Percentiles rank a stretch among this genome's conserved stretches.
These are phyloP conservation scores for Clarireedia sp. DNA, from an alignment of 2,329 filamentous ascomycete genomes.

Conservation along the genomic window DNA sequence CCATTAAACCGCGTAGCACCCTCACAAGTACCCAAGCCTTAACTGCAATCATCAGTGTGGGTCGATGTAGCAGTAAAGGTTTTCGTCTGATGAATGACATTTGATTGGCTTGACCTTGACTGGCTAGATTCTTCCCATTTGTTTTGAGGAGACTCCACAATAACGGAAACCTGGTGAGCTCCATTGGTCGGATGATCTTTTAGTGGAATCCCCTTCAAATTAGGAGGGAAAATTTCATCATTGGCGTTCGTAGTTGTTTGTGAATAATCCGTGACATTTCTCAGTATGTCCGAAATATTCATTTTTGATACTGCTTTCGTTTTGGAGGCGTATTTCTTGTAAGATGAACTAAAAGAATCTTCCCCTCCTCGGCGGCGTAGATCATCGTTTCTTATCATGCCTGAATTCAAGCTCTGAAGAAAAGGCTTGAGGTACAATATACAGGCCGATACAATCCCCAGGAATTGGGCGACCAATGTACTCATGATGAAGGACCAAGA, in stretches of 20 bases:
- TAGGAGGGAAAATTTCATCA: background rate
- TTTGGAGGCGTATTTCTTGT: background rate
- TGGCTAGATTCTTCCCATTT: background rate
- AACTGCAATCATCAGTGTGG: background rate
- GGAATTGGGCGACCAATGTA: background rate
- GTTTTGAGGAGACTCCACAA: background rate
- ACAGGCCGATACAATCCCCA: conserved; percentile 1
- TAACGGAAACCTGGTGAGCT: background rate
- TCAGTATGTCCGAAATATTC: background rate
- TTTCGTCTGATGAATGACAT: background rate
- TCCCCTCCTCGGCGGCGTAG: background rate
- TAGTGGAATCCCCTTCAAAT: background rate
- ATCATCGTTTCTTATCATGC: conserved; percentile 3
- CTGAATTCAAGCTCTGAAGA: background rate
- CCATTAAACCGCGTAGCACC: too few relatives aligned
- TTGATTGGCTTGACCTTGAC: background rate
- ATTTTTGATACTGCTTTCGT: background rate
- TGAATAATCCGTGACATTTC: background rate
- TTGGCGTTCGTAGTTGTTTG: background rate
- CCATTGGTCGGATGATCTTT: background rate
- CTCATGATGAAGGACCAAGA: background rate
- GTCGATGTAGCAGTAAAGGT: background rate
- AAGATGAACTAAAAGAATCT: background rate
- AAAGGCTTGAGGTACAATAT: conserved; percentile 4
- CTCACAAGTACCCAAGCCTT: too few relatives aligned